Percentiles rank a stretch among this genome's conserved stretches.
Evolutionary conservation across 73 alveolate species (phyloP).

Genomic region (Paramecium sexaurelia): DNA sequence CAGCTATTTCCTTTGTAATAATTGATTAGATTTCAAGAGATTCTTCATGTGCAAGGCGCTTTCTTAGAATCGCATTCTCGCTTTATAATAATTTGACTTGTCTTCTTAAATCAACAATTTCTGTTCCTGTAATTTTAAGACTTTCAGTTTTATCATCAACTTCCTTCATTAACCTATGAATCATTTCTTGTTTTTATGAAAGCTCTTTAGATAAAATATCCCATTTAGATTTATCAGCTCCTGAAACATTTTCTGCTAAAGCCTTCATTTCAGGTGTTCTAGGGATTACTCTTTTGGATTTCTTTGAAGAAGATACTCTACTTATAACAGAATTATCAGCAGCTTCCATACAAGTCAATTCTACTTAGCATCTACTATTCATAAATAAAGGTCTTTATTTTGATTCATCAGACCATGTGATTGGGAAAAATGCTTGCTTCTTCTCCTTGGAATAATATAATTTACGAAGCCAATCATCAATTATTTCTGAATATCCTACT

Average conservation of each 20-base stretch:
- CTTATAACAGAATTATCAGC: slow-evolving; percentile 61
- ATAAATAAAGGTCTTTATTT: slow-evolving; percentile 52
- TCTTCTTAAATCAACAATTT: slow-evolving; percentile 97
- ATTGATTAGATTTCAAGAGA: slow-evolving; percentile 91
- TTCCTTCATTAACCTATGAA: slow-evolving; percentile 99
- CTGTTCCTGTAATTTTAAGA: slow-evolving; percentile 96
- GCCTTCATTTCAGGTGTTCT: slow-evolving; percentile 72
- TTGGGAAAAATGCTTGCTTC: slow-evolving; percentile 52
- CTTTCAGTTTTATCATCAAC: slow-evolving; percentile 97
- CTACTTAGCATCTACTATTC: slow-evolving; percentile 56
- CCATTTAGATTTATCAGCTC: slow-evolving; percentile 96
- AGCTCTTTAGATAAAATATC: slow-evolving; percentile 94
- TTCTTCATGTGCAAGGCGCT: slow-evolving; percentile 97
- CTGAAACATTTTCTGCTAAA: not conserved
- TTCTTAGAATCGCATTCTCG: slow-evolving; percentile 95
- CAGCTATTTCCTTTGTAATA: slow-evolving; percentile 95
- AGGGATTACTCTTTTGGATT: slow-evolving; percentile 73
- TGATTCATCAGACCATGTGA: slow-evolving; percentile 62
- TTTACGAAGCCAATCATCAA: slow-evolving; percentile 74
- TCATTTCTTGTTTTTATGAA: slow-evolving; percentile 96
- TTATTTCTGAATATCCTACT: slow-evolving; percentile 89
- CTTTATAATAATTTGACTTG: slow-evolving; percentile 95
- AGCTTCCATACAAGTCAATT: slow-evolving; percentile 65
- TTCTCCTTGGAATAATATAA: slow-evolving; percentile 56
- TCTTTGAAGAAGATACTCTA: slow-evolving; percentile 1